Base-by-base conservation (phyloP, 352 stramenopile species). In the Phytophthora idaei region DNA sequence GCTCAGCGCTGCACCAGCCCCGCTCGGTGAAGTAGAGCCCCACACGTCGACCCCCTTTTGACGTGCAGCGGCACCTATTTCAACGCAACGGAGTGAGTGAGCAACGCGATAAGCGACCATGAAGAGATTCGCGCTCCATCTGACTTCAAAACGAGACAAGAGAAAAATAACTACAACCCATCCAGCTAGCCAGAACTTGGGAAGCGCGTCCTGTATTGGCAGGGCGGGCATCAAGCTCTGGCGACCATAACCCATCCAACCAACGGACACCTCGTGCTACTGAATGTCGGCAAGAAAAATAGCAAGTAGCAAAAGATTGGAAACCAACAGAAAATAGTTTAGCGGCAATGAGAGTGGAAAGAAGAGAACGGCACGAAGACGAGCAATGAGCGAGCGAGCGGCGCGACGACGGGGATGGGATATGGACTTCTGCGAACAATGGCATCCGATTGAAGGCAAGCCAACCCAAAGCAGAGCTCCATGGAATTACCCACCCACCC, bases 1-100 rank as follows among this genome's bases (percentile, higher is more conserved):
- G 80, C 64, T 73, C 71, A 47, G 58, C 76, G 42, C 73, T 90
- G 42, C 83, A 90, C 66, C 83, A 92, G 74, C 83, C 83, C 49
- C 81, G 83, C 58, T 85, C 81, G 71, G 71, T 89, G 61, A 90
- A 92, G 62, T 92, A 87, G 64, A 51, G 41, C 50, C 41, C 21
- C 46, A 36, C 41, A 67, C 69, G 60, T 69, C 49, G 37, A 52
- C 21, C 42, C 37, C 48, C 39, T 71, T 67, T 81, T 65, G 61
- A 55, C 47, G 57, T 69, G 66, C 53, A 52, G 57, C 61, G 61
- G 60, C 66, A 68, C 49, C 42, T 63, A 28, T 52, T 69, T 72
- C 46, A 52, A 77, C 65, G 70, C 54, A 67, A 64, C 57, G 61
- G 70, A 69, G 70, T 74, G 50, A 74, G 69, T 69, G 61, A 73